Evolutionary conservation across 2,329 filamentous ascomycete species (phyloP).

Genomic region (Ophiostoma perfectum): DNA sequence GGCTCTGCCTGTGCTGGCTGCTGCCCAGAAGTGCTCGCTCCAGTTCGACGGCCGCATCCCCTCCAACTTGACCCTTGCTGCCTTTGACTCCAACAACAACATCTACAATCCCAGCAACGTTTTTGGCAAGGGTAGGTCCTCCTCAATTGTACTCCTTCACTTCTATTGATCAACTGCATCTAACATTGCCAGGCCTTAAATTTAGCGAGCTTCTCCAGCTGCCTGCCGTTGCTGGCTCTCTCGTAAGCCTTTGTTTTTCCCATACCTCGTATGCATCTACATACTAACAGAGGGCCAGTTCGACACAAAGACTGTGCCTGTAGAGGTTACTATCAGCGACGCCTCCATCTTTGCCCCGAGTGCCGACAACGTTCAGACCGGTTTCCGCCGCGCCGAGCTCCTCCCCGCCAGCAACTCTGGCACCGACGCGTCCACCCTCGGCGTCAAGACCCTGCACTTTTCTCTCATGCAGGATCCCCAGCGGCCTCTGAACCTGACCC

Average conservation of each 20-base stretch:
- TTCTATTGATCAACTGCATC: background rate
- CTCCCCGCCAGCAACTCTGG: conserved; percentile 46
- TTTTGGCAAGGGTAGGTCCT: conserved; percentile 41
- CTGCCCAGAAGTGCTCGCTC: conserved; percentile 35
- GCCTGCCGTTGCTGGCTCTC: conserved; percentile 37
- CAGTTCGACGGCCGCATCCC: conserved; percentile 46
- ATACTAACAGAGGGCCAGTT: conserved; percentile 34
- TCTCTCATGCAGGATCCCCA: conserved; percentile 49
- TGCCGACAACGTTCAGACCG: conserved; percentile 46
- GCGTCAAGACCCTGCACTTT: conserved; percentile 58
- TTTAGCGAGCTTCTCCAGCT: conserved; percentile 49
- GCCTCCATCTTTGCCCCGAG: conserved; percentile 54
- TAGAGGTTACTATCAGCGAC: conserved; percentile 53
- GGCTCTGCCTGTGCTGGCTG: conserved; percentile 21
- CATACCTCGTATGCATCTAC: background rate
- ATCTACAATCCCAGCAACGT: conserved; percentile 50
- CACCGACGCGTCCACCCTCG: conserved; percentile 47
- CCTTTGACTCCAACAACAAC: conserved; percentile 39
- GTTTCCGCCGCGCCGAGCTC: conserved; percentile 57
- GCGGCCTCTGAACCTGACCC: conserved; percentile 52
- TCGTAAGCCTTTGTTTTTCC: conserved; percentile 31
- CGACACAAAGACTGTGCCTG: conserved; percentile 40
- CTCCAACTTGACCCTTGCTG: conserved; percentile 33
- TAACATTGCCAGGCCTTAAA: conserved; percentile 36
- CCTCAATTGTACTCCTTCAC: background rate